These are phyloP conservation scores for Pythium scleroteichum DNA, from an alignment of 352 stramenopile genomes.

Conservation along the genomic window DNA sequence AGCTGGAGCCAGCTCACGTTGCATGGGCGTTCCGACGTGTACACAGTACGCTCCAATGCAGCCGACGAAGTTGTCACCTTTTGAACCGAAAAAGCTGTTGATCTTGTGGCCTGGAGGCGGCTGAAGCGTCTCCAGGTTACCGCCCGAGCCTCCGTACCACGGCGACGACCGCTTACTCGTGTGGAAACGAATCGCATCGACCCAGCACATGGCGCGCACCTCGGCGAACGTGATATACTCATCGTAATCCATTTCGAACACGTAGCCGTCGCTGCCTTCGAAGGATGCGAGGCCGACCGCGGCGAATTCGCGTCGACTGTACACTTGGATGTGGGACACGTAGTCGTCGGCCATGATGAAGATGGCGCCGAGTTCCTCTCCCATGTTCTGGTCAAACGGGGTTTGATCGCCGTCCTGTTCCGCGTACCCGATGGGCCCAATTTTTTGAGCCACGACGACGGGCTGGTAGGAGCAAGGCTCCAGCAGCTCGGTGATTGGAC, in stretches of 20 bases:
- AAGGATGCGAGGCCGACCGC: conserved; percentile 7
- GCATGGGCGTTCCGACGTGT: conserved; percentile 3
- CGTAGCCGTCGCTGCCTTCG: background rate
- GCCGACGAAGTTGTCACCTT: conserved; percentile 50
- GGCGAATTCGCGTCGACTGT: conserved; percentile 27
- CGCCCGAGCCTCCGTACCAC: conserved; percentile 64
- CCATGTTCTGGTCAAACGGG: conserved; percentile 25
- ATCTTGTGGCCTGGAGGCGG: conserved; percentile 40
- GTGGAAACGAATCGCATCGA: conserved; percentile 66
- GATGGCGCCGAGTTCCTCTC: conserved; percentile 41
- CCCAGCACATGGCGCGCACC: conserved; percentile 57
- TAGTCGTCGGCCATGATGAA: conserved; percentile 42
- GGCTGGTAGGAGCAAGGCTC: background rate
- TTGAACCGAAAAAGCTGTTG: conserved; percentile 51
- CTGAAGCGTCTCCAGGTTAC: conserved; percentile 41
- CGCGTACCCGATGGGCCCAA: conserved; percentile 42
- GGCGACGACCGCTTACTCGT: conserved; percentile 48
- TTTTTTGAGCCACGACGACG: background rate
- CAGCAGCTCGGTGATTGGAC: conserved; percentile 12
- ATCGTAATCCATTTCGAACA: conserved; percentile 42
- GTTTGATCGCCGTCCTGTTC: conserved; percentile 48
- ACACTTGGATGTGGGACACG: conserved; percentile 38
- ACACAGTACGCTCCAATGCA: conserved; percentile 46
- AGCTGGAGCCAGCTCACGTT: too few species aligned
- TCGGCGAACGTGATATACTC: conserved; percentile 59